Evolutionary conservation across 495 filamentous ascomycete species (phyloP), one percentile per base, ranked within the genome.

Genomic region (Aspergillus indologenus): DNA sequence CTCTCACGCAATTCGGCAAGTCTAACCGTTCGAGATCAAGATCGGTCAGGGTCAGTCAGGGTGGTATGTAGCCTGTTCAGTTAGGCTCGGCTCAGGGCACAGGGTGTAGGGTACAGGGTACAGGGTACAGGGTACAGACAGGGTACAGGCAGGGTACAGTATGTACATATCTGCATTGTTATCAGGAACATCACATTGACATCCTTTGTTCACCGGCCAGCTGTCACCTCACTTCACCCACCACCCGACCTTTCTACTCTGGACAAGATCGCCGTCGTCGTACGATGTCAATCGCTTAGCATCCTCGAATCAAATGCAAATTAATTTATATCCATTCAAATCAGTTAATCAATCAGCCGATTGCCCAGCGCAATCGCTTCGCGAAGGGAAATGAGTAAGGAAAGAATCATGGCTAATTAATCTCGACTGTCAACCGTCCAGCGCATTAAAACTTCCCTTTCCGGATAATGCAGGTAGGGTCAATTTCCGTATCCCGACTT

Each of bases 391-490:
- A 18, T 23, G n/a, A n/a, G n/a, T n/a, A 24, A 5, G 5, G 21
- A n/a, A 24, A 6, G 18, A 31, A 51, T 51, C 23, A 31, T n/a
- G 22, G 23, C 48, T 17, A 51, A 51, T 51, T 51, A 51, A 51
- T 51, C 24, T 6, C 23, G 23, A 17, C 9, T 8, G 1, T 5
- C 2, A 4, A 14, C 12, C 5, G 23, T 7, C 5, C 48, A n/a
- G 48, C 23, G 31, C 29, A 51, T 51, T 51, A 51, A 51, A 51
- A 17, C 48, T 51, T 31, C 48, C 48, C 48, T 15, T 51, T 20
- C 23, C 31, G 48, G 48, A 47, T 22, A 47, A 47, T 47, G 22
- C n/a, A 21, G 18, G 3, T 47, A 20, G n/a, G 26, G 26, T 29
- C 26, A 29, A 29, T 4, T 29, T 29, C 9, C 26, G 26, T 9